phyloP scores from a whole-genome alignment of 1,139 yeast genomes.

The Candida smagusa region DNA sequence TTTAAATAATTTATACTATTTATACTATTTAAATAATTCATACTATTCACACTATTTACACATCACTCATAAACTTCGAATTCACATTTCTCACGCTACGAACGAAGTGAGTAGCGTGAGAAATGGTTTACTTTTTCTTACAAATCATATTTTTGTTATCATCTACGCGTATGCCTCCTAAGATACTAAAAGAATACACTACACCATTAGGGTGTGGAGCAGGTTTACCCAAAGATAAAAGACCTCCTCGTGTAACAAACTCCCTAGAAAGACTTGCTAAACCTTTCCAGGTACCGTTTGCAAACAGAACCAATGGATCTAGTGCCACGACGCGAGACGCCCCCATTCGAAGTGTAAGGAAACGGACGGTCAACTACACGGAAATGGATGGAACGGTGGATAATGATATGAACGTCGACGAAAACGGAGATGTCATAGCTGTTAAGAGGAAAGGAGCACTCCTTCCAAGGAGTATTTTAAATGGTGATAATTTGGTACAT shows the following conservation, averaged over 20 bases:
- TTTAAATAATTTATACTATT: too few species aligned
- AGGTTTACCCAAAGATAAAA: conserved; percentile 38
- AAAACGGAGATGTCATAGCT: conserved; percentile 23
- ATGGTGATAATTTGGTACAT: conserved; percentile 29
- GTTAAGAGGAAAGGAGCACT: conserved; percentile 48
- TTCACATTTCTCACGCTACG: too few species aligned
- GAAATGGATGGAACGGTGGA: conserved; percentile 17
- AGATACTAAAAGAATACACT: conserved; percentile 37
- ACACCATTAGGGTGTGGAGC: conserved; percentile 49
- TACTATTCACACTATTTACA: too few species aligned
- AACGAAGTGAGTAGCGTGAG: too few species aligned
- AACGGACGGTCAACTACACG: conserved; percentile 28
- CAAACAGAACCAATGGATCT: conserved; percentile 18
- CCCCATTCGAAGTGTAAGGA: conserved; percentile 26
- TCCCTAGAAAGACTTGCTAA: conserved; percentile 32
- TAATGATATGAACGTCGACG: conserved; percentile 20
- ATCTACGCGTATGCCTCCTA: conserved; percentile 22
- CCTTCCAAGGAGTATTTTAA: conserved; percentile 37
- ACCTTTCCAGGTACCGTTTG: conserved; percentile 45
- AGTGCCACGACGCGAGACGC: conserved; percentile 10
- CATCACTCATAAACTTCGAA: too few species aligned
- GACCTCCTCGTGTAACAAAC: conserved; percentile 40
- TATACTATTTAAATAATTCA: too few species aligned
- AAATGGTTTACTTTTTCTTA: not conserved
- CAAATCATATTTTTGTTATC: too few species aligned